Base-by-base conservation (phyloP, 805 yeast species). In the Hanseniaspora valbyensis region DNA sequence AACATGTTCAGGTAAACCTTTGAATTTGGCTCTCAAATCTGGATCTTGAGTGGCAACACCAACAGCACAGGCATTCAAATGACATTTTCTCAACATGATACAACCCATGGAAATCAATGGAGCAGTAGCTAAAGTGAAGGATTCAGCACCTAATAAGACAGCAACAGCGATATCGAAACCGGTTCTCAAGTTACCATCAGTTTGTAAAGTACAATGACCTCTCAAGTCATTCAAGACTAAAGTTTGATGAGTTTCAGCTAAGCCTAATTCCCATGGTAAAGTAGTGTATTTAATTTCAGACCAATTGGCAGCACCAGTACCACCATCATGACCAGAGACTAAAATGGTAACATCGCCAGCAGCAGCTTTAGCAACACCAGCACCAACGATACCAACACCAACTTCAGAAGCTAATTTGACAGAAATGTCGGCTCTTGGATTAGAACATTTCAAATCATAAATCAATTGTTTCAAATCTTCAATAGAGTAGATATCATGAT, bases 21-120 rank as follows among this genome's bases (percentile, higher is more conserved):
- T 74, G 70, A 90, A 90, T 69, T 90, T 92, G 69, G 78, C 78
- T 69, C 98, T 79, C 58, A 90, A 75, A 57, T 80, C 86, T 18
- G 96, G 96, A 66, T 90, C 97, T 69, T 92, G 98, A 28, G 98
- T 90, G 42, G 98, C 98, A 71, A 90, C 85, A 70, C 98, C 98
- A 44, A 90, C 98, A 26, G 98, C 96, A 69, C 98, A 90, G 36
- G 95, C 78, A 70, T 86, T 85, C 54, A 85, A 72, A 66, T 90
- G 97, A 65, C 96, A 86, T 73, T 83, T 86, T 69, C 95, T 78
- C 84, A 89, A 83, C 86, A 88, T 81, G 65, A 90, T 83, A 74
- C 98, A 90, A 55, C 97, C 97, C 89, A 90, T 78, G 30, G 96
- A 92, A 60, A 90, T 89, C 65, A 90, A 76, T 38, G 98, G 97